Evolutionary conservation across 495 filamentous ascomycete genomes (phyloP).

Genomic region (Lasiosphaeria hispida): DNA sequence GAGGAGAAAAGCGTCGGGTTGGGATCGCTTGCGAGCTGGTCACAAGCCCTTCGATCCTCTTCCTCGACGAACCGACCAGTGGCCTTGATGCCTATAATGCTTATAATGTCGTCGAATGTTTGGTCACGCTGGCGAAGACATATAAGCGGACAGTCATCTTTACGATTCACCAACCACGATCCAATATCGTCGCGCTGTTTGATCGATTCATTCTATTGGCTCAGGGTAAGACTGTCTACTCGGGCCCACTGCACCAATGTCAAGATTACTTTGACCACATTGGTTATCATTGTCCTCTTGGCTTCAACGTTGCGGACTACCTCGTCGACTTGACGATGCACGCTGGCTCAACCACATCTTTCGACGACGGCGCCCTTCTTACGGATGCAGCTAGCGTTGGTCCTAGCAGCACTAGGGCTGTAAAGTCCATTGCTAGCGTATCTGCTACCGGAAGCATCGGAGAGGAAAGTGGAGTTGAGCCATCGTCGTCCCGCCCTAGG

Average conservation of each 20-base stretch:
- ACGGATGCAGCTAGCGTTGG: constrained; percentile 67
- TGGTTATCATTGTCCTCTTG: constrained; percentile 88
- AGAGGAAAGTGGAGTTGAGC: constrained; percentile 46
- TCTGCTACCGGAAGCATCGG: constrained; percentile 65
- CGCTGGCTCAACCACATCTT: constrained; percentile 47
- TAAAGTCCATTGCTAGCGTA: constrained; percentile 85
- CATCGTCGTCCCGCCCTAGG: constrained; percentile 56
- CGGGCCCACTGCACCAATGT: constrained; percentile 83
- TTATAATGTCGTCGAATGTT: constrained; percentile 94
- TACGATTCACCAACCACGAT: constrained; percentile 98
- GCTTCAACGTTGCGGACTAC: constrained; percentile 98
- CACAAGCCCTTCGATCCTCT: constrained; percentile 94
- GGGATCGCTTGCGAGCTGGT: constrained; percentile 97
- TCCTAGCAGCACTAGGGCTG: constrained; percentile 84
- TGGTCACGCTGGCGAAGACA: constrained; percentile 90
- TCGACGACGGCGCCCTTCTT: constrained; percentile 54
- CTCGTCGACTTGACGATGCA: constrained; percentile 98
- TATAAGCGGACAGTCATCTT: constrained; percentile 97
- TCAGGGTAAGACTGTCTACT: constrained; percentile 86
- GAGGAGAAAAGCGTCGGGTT: constrained; percentile 92
- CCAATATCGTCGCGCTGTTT: constrained; percentile 99
- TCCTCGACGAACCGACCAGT: constrained; percentile 95
- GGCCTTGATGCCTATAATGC: constrained; percentile 95
- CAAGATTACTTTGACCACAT: constrained; percentile 90
- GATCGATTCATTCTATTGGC: constrained; percentile 90